These are phyloP conservation scores for Trichoderma brevicompactum DNA, from an alignment of 2,329 filamentous ascomycete species.

Conservation along the genomic window DNA sequence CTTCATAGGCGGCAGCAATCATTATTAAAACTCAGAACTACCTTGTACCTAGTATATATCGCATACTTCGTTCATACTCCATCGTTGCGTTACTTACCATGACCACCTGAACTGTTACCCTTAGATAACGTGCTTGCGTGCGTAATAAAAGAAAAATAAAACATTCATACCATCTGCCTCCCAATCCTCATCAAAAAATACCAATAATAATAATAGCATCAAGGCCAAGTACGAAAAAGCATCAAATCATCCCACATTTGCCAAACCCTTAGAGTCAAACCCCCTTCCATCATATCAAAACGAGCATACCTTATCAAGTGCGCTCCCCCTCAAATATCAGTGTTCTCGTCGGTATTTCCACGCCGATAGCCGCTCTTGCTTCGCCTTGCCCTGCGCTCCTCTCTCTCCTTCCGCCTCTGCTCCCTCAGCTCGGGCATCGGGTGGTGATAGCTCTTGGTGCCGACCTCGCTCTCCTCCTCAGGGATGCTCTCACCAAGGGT, in stretches of 20 bases:
- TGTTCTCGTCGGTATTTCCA: conserved; percentile 41
- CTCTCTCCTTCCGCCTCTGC: conserved; percentile 40
- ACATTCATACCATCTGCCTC: not conserved
- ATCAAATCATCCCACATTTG: conserved; percentile 3
- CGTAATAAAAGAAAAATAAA: not conserved
- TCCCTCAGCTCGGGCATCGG: conserved; percentile 56
- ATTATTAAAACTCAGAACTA: too few species aligned
- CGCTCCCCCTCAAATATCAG: conserved; percentile 27
- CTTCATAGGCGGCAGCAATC: too few species aligned
- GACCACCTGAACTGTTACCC: not conserved
- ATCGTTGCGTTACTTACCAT: not conserved
- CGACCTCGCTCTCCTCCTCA: conserved; percentile 49
- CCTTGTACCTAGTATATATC: not conserved
- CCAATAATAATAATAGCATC: not conserved
- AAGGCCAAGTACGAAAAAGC: not conserved
- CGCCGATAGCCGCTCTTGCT: conserved; percentile 39
- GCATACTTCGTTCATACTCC: not conserved
- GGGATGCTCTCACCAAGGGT: conserved; percentile 15
- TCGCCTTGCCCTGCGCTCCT: conserved; percentile 44
- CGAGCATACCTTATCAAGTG: too few species aligned
- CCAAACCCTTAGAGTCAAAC: not conserved
- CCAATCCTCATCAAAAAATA: conserved; percentile 4
- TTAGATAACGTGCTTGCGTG: not conserved
- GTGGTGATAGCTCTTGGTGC: conserved; percentile 63
- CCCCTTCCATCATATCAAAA: too few species aligned